A percentile compares a stretch with the other conserved stretches of the same genome.
Conservation (phyloP, 169 alveolate species). For the Cryptosporidium baileyi region DNA sequence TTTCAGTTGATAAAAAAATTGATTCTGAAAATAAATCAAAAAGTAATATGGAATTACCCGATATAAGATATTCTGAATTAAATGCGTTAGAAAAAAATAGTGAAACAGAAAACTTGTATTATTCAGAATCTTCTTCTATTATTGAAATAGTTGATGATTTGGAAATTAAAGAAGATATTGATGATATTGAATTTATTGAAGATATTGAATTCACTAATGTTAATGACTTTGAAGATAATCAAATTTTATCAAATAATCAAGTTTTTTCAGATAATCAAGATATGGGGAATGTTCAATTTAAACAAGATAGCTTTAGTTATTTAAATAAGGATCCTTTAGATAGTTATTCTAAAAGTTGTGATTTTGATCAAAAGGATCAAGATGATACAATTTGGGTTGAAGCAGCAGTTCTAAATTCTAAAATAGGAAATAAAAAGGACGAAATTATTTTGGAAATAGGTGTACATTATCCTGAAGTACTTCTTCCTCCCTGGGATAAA, state of each 20-base stretch:
- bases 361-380: too few species aligned
- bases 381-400: slow-evolving; percentile 50
- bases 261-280: not conserved
- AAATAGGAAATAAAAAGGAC: not conserved
- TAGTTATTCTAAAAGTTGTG: too few species aligned
- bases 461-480: slow-evolving; percentile 14
- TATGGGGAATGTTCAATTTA: not conserved
- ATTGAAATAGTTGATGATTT: not conserved
- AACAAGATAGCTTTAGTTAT: not conserved
- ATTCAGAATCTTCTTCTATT: not conserved
- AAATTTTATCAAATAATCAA: not conserved
- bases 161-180: not conserved
- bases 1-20: not conserved
- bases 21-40: too few species aligned
- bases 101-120: not conserved
- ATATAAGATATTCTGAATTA: too few species aligned
- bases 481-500: slow-evolving; percentile 39
- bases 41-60: too few species aligned
- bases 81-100: not conserved
- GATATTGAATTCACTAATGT: not conserved
- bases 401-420: slow-evolving; percentile 37
- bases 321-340: not conserved
- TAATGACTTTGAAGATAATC: not conserved
- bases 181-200: not conserved
- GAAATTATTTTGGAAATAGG: slow-evolving; percentile 40